Base-by-base conservation (phyloP, 768 basidiomycete genomes). In the Cystoderma amianthinum region DNA sequence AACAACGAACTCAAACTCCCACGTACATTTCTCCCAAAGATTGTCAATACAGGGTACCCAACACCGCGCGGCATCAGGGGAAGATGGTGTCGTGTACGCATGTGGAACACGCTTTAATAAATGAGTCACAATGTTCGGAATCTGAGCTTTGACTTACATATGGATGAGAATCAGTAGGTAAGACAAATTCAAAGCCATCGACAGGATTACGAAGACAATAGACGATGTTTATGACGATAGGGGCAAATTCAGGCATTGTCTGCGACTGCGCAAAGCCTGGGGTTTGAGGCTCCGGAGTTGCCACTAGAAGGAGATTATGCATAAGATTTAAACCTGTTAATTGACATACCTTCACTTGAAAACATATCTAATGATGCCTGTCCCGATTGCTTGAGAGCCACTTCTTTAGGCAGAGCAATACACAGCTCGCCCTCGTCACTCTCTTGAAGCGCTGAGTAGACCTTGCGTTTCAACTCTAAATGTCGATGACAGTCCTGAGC, bases 21-120 rank as follows among this genome's bases (percentile, higher is more conserved):
- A 99, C 5, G 95, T 94, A 51, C 89, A 96, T 52, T 90, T 84
- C 61, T 96, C 94, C 89, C 92, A 95, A 16, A 92, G 62, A 51
- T 80, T 88, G 60, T 99, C 96, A 15, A 97, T 62, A 53, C 96
- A 99, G 11, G 96, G 96, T n/a, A 97, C 83, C 96, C 96, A 99
- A 52, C 90, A 93, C 54, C 96, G 73, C n/a, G 95, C 93, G 13
- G 90, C 75, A 55, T 94, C 90, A 4, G 92, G 82, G 5, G 83
- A 84, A 0, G 88, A 85, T 1, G 92, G 83, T 3, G 82, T 85
- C 2, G 93, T 91, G 54, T 85, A 98, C 34, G 85, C 84, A 63
- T 98, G 96, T 36, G 95, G 95, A 45, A 93, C 80, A 48, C 89
- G 85, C 90, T 95, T 43, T 11, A 42, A 44, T 30, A 18, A 17